Percentiles rank a stretch among this genome's conserved stretches.
These are phyloP conservation scores for Lentinula lateritia DNA, from an alignment of 768 basidiomycete genomes.

Conservation along the genomic window DNA sequence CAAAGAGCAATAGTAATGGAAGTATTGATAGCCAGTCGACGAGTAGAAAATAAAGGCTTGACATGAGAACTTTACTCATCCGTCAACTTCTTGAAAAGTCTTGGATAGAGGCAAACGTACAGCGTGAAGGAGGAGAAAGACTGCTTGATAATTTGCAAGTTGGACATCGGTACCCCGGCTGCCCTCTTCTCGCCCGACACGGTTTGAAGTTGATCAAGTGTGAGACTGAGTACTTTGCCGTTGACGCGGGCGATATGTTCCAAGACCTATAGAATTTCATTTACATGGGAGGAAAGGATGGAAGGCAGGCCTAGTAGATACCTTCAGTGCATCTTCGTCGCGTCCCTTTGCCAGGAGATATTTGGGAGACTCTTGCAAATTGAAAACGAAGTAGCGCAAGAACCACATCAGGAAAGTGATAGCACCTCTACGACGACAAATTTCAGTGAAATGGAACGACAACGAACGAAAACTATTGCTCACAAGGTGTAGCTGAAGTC, in stretches of 20 bases:
- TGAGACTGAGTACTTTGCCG: constrained; percentile 38
- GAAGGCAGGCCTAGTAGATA: constrained; percentile 11
- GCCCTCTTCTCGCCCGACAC: constrained; percentile 16
- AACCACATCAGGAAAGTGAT: constrained; percentile 50
- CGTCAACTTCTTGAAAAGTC: neutral
- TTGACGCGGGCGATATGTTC: constrained; percentile 44
- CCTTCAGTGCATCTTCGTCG: constrained; percentile 50
- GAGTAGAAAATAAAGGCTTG: constrained; percentile 41
- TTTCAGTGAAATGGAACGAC: neutral
- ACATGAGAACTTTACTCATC: constrained; percentile 36
- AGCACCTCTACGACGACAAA: constrained; percentile 26
- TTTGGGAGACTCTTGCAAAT: constrained; percentile 57
- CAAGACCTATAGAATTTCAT: constrained; percentile 29
- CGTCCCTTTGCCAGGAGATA: constrained; percentile 52
- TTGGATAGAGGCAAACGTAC: constrained; percentile 19
- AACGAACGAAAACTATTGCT: constrained; percentile 8
- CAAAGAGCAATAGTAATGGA: constrained; percentile 43
- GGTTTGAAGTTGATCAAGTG: constrained; percentile 34
- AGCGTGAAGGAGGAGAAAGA: constrained; percentile 35
- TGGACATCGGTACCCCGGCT: constrained; percentile 21
- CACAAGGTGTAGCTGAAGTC: constrained; percentile 32
- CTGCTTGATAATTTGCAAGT: constrained; percentile 22
- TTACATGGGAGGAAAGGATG: neutral
- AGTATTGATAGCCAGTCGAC: constrained; percentile 39
- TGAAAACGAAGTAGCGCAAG: constrained; percentile 50